Evolutionary conservation across 2,329 filamentous ascomycete genomes (phyloP), one percentile per base, ranked within the genome.

Genomic region (Talaromyces piceae): DNA sequence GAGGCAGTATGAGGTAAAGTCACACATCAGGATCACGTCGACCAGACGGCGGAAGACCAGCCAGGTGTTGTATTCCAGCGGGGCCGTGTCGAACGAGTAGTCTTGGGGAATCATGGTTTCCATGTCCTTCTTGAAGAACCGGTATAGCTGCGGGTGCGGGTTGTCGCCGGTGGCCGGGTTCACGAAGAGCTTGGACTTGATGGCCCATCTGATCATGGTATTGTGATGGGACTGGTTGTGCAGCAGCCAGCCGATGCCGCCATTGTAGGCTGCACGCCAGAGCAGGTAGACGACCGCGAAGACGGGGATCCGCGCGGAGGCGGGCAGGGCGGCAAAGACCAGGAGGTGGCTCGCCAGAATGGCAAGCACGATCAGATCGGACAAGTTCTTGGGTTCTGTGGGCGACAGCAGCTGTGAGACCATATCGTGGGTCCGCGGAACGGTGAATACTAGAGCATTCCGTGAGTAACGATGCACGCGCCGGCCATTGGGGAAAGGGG

Each of bases 41-140:
- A 97, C 93, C 27, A 97, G 81, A 61, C 93, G 85, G 60, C 93
- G 86, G 74, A 98, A 98, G 59, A 96, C 82, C 51, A 98, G 80
- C 93, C 93, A 98, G 39, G 93, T 95, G 74, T 98, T 98, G 80
- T 97, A 98, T 78, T 98, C 93, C 68, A 97, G 77, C 13, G 93
- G 93, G 0, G 91, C 91, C 60, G 87, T 81, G 61, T 95, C 91
- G 65, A 98, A 95, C 57, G 84, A 83, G 75, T 97, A 98, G 73
- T 98, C 90, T 63, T 87, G 80, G 3, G 88, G 86, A 56, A 98
- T 95, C 73, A 98, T 97, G 61, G 88, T 86, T 73, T 97, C 91
- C 68, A 96, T 79, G 71, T 98, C 93, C 54, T 79, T 77, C 70
- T 95, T 95, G 61, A 98, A 77, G 57, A 95, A 77, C 37, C 80